These are phyloP conservation scores for Auricularia sp. DNA, from an alignment of 768 basidiomycete species.

Conservation along the genomic window DNA sequence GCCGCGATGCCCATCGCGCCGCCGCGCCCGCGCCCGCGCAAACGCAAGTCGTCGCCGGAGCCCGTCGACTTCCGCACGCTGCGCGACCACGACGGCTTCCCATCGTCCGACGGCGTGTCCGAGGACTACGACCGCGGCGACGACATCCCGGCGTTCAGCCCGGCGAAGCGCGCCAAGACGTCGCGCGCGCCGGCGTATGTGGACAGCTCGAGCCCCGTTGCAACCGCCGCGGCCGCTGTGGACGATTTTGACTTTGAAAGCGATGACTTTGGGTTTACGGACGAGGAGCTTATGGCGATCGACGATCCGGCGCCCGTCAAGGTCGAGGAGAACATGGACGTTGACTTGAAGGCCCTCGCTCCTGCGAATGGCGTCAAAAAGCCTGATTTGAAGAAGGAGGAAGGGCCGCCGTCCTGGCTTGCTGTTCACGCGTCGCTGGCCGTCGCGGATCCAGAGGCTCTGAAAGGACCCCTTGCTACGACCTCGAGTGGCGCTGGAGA, in stretches of 20 bases:
- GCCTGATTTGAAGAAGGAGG: conserved; percentile 26
- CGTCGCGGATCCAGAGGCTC: conserved; percentile 48
- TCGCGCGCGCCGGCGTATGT: conserved; percentile 10
- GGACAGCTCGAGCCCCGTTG: background rate
- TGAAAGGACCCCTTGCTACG: conserved; percentile 35
- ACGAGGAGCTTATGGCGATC: conserved; percentile 16
- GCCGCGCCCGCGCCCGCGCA: conserved; percentile 11
- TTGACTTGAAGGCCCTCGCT: conserved; percentile 13
- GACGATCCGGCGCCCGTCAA: conserved; percentile 14
- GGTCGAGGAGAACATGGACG: conserved; percentile 11
- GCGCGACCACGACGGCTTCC: conserved; percentile 33
- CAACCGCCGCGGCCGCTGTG: background rate
- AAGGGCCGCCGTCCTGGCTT: conserved; percentile 51
- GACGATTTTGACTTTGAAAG: conserved; percentile 9
- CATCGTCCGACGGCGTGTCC: conserved; percentile 30
- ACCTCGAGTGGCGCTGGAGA: conserved; percentile 21
- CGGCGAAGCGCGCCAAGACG: conserved; percentile 54
- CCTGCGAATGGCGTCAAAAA: conserved; percentile 9
- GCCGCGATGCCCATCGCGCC: conserved; percentile 18
- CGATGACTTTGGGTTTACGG: conserved; percentile 11
- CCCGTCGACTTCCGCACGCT: background rate
- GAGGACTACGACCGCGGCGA: conserved; percentile 51
- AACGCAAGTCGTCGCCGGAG: conserved; percentile 8
- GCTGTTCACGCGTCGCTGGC: conserved; percentile 64
- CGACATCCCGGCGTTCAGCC: conserved; percentile 47